These are phyloP conservation scores for Dictyostelium firmibasis DNA, from an alignment of 78 protist species.

Conservation along the genomic window DNA sequence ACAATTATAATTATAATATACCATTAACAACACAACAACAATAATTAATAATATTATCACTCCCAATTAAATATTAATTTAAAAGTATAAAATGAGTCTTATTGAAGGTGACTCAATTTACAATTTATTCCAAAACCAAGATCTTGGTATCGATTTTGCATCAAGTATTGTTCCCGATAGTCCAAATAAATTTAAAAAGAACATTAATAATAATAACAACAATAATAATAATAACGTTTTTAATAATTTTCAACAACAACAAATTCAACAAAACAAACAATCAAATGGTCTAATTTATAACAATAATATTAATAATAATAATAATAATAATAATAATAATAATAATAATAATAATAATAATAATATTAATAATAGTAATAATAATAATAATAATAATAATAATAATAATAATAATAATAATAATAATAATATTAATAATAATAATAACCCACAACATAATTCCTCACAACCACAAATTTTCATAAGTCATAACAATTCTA, in stretches of 20 bases:
- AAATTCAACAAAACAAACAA: not conserved
- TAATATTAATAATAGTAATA: not conserved
- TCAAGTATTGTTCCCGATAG: constrained; percentile 70
- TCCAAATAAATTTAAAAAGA: constrained; percentile 57
- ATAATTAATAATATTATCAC: not conserved
- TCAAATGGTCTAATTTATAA: not conserved
- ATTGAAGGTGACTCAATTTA: constrained; percentile 63
- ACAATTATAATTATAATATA: not conserved
- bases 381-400: not conserved
- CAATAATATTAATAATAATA: not conserved
- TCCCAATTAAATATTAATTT: not conserved
- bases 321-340: not conserved
- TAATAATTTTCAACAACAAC: constrained; percentile 16
- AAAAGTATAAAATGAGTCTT: constrained; percentile 51
- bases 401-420: not conserved
- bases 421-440: not conserved
- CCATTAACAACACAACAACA: not conserved
- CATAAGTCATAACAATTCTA: not conserved
- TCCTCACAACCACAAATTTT: not conserved
- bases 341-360: not conserved
- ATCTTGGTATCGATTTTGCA: constrained; percentile 60
- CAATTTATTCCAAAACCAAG: constrained; percentile 51
- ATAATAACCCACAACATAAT: not conserved
- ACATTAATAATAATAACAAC: not conserved
- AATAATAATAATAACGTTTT: not conserved